phyloP scores from a whole-genome alignment of 331 rosid genomes.

The Cydonia oblonga region DNA sequence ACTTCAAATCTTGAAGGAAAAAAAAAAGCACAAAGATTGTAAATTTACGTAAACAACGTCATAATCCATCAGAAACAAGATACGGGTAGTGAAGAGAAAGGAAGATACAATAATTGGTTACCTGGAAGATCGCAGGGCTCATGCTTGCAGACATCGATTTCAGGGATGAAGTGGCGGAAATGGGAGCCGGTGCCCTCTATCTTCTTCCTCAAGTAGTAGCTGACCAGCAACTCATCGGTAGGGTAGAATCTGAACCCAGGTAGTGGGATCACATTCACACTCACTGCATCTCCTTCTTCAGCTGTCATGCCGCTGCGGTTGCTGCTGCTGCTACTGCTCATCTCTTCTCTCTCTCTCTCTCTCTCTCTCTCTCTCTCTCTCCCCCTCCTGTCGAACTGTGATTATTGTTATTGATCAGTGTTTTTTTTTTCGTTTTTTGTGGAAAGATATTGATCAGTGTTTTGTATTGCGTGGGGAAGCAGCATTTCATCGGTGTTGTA shows the following conservation, averaged over 20 bases:
- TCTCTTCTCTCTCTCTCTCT: neutral
- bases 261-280: neutral
- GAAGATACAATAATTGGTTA: neutral
- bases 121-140: conserved; percentile 44
- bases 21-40: neutral
- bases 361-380: too few species aligned
- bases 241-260: conserved; percentile 46
- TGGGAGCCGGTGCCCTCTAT: neutral
- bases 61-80: neutral
- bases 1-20: neutral
- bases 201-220: conserved; percentile 32
- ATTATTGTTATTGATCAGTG: neutral
- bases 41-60: neutral
- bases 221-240: conserved; percentile 33
- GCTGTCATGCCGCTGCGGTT: neutral
- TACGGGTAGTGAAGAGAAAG: neutral
- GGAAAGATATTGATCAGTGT: neutral
- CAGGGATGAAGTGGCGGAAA: conserved; percentile 12
- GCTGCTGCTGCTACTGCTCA: neutral
- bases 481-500: neutral
- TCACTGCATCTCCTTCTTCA: neutral
- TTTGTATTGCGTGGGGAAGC: neutral
- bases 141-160: conserved; percentile 26
- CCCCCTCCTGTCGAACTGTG: neutral
- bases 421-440: too few species aligned